These are phyloP conservation scores for Thelephora terrestris DNA, from an alignment of 1,284 basidiomycete genomes.

Conservation along the genomic window DNA sequence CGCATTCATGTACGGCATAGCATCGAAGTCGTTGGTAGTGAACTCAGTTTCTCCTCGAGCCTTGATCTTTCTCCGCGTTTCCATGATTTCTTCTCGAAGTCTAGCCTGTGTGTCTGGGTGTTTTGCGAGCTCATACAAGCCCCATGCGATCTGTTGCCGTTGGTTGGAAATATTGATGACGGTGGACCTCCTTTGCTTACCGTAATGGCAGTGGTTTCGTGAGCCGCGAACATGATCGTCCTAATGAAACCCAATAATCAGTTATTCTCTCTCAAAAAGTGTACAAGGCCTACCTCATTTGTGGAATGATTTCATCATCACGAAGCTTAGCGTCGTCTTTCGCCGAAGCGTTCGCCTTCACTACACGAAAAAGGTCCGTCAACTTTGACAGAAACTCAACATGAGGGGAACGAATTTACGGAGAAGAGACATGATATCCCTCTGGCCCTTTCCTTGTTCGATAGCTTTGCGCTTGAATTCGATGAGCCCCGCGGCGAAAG, in stretches of 20 bases:
- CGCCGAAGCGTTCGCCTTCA: constrained; percentile 42
- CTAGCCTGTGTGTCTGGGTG: constrained; percentile 27
- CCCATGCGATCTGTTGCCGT: constrained; percentile 18
- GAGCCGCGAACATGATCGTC: constrained; percentile 34
- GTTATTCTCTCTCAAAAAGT: constrained; percentile 2
- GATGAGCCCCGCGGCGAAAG: constrained; percentile 32
- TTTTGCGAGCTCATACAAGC: constrained; percentile 31
- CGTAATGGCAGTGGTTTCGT: constrained; percentile 42
- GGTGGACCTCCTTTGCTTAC: constrained; percentile 11
- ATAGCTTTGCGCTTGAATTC: constrained; percentile 28
- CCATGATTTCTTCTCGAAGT: constrained; percentile 32
- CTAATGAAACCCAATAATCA: constrained; percentile 17
- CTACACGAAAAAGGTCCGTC: constrained; percentile 18
- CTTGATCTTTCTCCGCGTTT: constrained; percentile 24
- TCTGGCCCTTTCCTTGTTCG: constrained; percentile 18
- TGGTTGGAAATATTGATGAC: no score
- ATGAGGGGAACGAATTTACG: constrained; percentile 17
- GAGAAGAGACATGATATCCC: constrained; percentile 35
- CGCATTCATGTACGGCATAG: constrained; percentile 41
- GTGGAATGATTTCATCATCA: constrained; percentile 42
- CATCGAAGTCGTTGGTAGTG: constrained; percentile 35
- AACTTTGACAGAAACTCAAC: neutral
- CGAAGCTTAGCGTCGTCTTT: constrained; percentile 32
- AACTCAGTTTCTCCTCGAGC: constrained; percentile 31
- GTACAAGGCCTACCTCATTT: constrained; percentile 35